Evolutionary conservation across 2,329 filamentous ascomycete genomes (phyloP).

Genomic region (Phialophora verrucosa): DNA sequence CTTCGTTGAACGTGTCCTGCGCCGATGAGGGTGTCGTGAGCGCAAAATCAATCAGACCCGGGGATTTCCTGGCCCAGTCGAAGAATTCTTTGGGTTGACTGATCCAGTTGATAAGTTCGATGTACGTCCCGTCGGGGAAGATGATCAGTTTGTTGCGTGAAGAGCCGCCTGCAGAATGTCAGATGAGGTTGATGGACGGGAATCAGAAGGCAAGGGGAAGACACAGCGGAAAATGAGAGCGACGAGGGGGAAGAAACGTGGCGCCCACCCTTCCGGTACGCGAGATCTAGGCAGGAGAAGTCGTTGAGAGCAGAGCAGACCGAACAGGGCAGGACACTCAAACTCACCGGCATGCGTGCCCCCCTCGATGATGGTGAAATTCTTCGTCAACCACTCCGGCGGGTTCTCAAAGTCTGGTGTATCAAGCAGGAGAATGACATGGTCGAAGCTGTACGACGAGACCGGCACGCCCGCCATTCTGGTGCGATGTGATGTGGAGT

Average conservation of each 20-base stretch:
- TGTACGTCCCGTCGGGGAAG: constrained; percentile 40
- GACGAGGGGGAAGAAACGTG: not conserved
- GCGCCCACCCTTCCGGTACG: not conserved
- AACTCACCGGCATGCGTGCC: constrained; percentile 37
- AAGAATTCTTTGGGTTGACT: constrained; percentile 34
- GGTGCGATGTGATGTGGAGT: not conserved
- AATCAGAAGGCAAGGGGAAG: not conserved
- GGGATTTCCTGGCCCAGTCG: constrained; percentile 37
- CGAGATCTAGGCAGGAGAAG: not conserved
- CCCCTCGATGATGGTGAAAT: constrained; percentile 40
- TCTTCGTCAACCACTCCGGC: constrained; percentile 39
- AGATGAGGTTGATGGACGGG: not conserved
- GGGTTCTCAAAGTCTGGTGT: constrained; percentile 36
- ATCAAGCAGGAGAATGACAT: constrained; percentile 38
- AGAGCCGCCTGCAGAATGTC: constrained; percentile 30
- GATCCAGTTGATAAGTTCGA: constrained; percentile 41
- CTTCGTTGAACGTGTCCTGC: constrained; percentile 30
- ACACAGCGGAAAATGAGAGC: not conserved
- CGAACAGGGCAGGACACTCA: not conserved
- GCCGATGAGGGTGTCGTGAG: constrained; percentile 37
- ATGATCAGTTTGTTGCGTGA: constrained; percentile 41
- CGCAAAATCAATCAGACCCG: constrained; percentile 40
- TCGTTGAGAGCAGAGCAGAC: not conserved
- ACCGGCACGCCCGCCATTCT: constrained; percentile 20
- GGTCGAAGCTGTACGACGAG: constrained; percentile 35